phyloP scores from a whole-genome alignment of 2,329 filamentous ascomycete species.

The Xylaria sp. region DNA sequence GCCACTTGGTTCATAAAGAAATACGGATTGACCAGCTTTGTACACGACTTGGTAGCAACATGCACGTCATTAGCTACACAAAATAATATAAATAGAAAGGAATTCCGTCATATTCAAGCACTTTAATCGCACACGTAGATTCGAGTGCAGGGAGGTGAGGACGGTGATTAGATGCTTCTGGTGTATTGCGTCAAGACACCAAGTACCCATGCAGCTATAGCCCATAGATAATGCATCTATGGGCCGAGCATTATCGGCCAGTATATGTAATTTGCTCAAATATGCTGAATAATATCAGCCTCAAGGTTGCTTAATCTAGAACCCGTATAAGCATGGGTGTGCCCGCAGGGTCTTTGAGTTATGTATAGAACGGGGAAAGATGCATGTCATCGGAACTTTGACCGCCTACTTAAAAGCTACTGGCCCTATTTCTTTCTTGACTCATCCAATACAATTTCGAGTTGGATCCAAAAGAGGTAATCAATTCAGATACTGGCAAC shows the following conservation, averaged over 20 bases:
- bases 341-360: slow-evolving; percentile 1
- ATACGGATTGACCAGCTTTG: background rate
- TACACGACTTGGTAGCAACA: background rate
- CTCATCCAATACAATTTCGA: slow-evolving; percentile 27
- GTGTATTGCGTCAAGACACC: background rate
- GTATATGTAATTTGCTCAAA: background rate
- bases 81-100: background rate
- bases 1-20: background rate
- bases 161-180: background rate
- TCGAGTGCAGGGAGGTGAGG: background rate
- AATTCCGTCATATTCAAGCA: background rate
- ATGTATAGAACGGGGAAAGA: background rate
- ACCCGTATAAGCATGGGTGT: background rate
- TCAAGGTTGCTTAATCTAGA: slow-evolving; percentile 4
- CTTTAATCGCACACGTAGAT: background rate
- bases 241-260: background rate
- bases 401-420: background rate
- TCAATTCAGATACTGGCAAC: slow-evolving; percentile 5
- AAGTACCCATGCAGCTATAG: background rate
- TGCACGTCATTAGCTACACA: background rate
- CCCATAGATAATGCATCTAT: background rate
- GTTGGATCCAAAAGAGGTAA: slow-evolving; percentile 23
- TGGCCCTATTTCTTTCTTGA: background rate
- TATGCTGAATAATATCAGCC: background rate
- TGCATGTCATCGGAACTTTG: slow-evolving; percentile 5